These are phyloP conservation scores for Botryotinia globosa DNA, from an alignment of 2,329 filamentous ascomycete species.

Conservation along the genomic window DNA sequence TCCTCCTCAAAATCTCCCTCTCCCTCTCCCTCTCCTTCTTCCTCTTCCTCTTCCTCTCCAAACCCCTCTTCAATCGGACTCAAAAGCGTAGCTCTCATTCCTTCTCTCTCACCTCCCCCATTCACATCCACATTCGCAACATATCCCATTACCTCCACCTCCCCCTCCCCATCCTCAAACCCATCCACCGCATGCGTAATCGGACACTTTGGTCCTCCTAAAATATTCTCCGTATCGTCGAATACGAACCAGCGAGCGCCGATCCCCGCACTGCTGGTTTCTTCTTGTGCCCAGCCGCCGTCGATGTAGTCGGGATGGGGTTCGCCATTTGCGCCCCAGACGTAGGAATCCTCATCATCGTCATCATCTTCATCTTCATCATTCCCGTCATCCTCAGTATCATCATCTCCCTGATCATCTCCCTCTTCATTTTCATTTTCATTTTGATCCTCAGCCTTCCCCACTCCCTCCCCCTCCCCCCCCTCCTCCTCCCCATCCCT, in stretches of 20 bases:
- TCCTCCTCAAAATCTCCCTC: background rate
- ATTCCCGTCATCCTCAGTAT: too few species aligned
- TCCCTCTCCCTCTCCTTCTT: too few species aligned
- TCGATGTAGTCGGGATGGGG: background rate
- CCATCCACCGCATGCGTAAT: background rate
- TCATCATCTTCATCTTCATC: rapidly evolving
- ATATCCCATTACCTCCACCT: background rate
- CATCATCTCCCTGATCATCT: too few species aligned
- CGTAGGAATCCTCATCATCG: background rate
- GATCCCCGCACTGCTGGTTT: background rate
- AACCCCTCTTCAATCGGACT: background rate
- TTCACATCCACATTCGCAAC: too few species aligned
- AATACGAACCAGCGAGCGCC: background rate
- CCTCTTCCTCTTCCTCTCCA: background rate
- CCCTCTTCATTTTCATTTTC: too few species aligned
- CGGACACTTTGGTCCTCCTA: background rate
- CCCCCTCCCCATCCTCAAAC: background rate
- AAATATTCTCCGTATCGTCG: background rate
- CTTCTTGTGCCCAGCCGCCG: background rate
- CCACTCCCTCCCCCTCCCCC: too few species aligned
- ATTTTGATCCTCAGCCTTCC: too few species aligned
- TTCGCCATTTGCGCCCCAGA: background rate
- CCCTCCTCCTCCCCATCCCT: background rate
- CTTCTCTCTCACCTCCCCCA: background rate
- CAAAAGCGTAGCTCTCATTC: background rate